These are phyloP conservation scores for Aspergillus sp. DNA, from an alignment of 2,329 filamentous ascomycete species.

Conservation along the genomic window DNA sequence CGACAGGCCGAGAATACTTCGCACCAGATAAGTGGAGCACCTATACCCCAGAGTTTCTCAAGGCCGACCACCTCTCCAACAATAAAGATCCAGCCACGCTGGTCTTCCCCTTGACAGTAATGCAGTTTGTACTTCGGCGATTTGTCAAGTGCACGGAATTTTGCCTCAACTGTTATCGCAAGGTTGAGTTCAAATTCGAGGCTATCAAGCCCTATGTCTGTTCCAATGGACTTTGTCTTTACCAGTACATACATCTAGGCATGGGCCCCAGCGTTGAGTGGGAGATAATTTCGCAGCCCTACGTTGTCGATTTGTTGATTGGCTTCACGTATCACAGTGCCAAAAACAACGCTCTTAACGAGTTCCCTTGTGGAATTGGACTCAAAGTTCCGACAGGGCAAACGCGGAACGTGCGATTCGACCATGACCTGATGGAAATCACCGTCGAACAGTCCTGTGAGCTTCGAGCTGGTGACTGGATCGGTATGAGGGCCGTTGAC, in stretches of 20 bases:
- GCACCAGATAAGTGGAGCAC: slow-evolving; percentile 23
- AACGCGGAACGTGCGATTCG: slow-evolving; percentile 29
- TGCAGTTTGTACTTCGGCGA: slow-evolving; percentile 76
- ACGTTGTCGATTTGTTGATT: slow-evolving; percentile 79
- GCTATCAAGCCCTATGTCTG: slow-evolving; percentile 67
- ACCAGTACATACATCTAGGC: slow-evolving; percentile 83
- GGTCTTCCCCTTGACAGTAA: slow-evolving; percentile 59
- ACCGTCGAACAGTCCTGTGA: slow-evolving; percentile 34
- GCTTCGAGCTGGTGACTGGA: slow-evolving; percentile 54
- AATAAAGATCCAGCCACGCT: slow-evolving; percentile 25
- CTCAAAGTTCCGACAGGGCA: slow-evolving; percentile 48
- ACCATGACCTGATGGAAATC: slow-evolving; percentile 32
- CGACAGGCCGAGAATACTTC: slow-evolving; percentile 15
- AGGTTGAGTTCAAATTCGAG: slow-evolving; percentile 60
- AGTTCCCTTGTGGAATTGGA: slow-evolving; percentile 59
- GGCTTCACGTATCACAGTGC: slow-evolving; percentile 74
- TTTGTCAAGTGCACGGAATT: slow-evolving; percentile 81
- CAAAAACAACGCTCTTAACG: slow-evolving; percentile 38
- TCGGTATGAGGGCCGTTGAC: slow-evolving; percentile 36
- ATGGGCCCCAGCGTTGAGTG: slow-evolving; percentile 83
- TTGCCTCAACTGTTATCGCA: slow-evolving; percentile 79
- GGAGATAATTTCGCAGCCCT: slow-evolving; percentile 75
- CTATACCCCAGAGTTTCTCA: slow-evolving; percentile 43
- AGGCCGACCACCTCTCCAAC: slow-evolving; percentile 50
- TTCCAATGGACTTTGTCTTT: slow-evolving; percentile 71